Evolutionary conservation across 352 stramenopile genomes (phyloP).

Genomic region (Phytophthora melonis): DNA sequence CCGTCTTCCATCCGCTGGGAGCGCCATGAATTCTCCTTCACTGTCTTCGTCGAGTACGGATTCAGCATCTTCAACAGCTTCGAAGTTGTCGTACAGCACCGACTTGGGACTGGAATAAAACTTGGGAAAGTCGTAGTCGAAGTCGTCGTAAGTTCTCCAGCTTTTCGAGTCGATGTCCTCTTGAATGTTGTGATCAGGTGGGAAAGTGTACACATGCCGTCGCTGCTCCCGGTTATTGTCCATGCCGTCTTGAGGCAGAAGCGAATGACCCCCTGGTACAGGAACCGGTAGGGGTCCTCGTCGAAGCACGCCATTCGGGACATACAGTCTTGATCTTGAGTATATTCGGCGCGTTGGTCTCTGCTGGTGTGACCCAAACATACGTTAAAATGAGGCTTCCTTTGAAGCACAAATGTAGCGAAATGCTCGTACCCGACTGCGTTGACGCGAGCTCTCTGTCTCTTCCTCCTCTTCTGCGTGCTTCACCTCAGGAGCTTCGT

Average conservation of each 20-base stretch:
- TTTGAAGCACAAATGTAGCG: not conserved
- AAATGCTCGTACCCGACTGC: slow-evolving; percentile 27
- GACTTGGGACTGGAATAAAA: slow-evolving; percentile 18
- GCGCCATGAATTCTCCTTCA: slow-evolving; percentile 35
- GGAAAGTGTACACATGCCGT: slow-evolving; percentile 20
- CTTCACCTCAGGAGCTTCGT: slow-evolving; percentile 22
- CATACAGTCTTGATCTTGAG: slow-evolving; percentile 32
- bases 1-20: slow-evolving; percentile 13
- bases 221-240: slow-evolving; percentile 18
- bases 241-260: slow-evolving; percentile 19
- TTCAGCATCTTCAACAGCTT: slow-evolving; percentile 18
- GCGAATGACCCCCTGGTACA: slow-evolving; percentile 28
- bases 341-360: slow-evolving; percentile 28
- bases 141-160: slow-evolving; percentile 37
- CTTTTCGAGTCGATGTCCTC: slow-evolving; percentile 15
- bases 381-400: not conserved
- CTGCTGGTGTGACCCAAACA: slow-evolving; percentile 8
- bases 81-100: slow-evolving; percentile 35
- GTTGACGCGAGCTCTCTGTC: slow-evolving; percentile 36
- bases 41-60: slow-evolving; percentile 20
- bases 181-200: slow-evolving; percentile 4
- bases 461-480: slow-evolving; percentile 46
- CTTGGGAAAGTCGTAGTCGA: slow-evolving; percentile 37
- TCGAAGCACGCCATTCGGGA: slow-evolving; percentile 33
- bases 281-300: slow-evolving; percentile 35